Conservation (phyloP, 345 rosid genomes). For the Melaleuca alternifolia region DNA sequence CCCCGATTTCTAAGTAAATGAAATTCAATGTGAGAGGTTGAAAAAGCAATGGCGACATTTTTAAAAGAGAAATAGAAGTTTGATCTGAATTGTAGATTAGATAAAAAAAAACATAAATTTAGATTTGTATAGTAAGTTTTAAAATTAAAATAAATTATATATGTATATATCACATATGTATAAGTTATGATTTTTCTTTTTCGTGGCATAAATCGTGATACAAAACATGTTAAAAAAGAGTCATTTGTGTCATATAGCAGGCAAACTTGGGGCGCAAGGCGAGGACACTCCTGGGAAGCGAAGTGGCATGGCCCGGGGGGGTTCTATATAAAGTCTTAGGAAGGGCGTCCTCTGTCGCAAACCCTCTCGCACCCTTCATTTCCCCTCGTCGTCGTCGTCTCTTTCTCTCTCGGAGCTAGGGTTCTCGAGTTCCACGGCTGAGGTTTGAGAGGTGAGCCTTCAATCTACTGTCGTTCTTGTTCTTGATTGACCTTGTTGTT, state of each 20-base stretch:
- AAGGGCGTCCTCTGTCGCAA: neutral
- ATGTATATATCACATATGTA: too few species aligned
- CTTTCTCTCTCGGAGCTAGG: neutral
- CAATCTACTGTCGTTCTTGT: neutral
- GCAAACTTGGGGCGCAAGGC: neutral
- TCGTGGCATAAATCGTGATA: too few species aligned
- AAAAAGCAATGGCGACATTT: neutral
- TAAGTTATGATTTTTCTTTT: too few species aligned
- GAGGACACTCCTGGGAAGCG: neutral
- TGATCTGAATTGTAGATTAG: too few species aligned
- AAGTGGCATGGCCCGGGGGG: neutral
- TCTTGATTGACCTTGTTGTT: neutral
- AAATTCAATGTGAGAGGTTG: neutral
- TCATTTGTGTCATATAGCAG: too few species aligned
- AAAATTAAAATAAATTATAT: too few species aligned
- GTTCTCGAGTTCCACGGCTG: neutral
- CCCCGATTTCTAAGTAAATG: neutral
- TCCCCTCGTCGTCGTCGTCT: neutral
- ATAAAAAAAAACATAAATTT: too few species aligned
- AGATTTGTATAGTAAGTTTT: too few species aligned
- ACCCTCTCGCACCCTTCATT: neutral
- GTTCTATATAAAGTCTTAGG: neutral
- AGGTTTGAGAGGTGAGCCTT: neutral
- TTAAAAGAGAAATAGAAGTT: neutral
- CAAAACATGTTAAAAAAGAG: too few species aligned